Percentiles rank a stretch among this genome's conserved stretches.
These are phyloP conservation scores for Papilionanthe hybrid DNA, from an alignment of 116 monocot genomes.

Conservation along the genomic window DNA sequence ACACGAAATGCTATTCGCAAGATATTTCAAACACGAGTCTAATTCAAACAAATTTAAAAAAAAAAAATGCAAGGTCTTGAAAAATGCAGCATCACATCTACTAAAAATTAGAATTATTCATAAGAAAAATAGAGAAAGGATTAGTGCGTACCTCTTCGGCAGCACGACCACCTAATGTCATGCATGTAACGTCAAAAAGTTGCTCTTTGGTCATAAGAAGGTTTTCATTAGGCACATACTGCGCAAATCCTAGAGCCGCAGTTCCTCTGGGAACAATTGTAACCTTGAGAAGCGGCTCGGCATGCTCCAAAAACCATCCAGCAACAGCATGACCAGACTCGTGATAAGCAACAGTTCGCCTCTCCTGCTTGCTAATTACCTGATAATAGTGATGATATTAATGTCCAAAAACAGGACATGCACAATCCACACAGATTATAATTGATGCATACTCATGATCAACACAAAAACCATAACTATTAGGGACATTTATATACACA, in stretches of 20 bases:
- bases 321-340: conserved; percentile 93
- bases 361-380: conserved; percentile 88
- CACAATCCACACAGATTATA: background rate
- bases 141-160: conserved; percentile 70
- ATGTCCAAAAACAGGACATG: background rate
- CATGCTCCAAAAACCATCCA: conserved; percentile 95
- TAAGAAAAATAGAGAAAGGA: background rate
- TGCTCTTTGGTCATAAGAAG: conserved; percentile 89
- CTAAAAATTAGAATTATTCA: background rate
- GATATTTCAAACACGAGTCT: background rate
- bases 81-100: background rate
- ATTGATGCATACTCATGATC: background rate
- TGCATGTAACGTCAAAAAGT: conserved; percentile 92
- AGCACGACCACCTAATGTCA: conserved; percentile 92
- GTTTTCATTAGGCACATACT: conserved; percentile 92
- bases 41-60: no score
- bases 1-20: background rate
- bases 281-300: conserved; percentile 87
- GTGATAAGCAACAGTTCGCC: conserved; percentile 87
- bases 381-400: conserved; percentile 12
- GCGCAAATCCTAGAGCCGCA: conserved; percentile 86
- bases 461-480: no score
- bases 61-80: background rate
- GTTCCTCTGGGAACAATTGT: conserved; percentile 93
- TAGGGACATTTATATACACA: no score